phyloP scores from a whole-genome alignment of 2,329 filamentous ascomycete genomes.

The Aspergillus sp. region DNA sequence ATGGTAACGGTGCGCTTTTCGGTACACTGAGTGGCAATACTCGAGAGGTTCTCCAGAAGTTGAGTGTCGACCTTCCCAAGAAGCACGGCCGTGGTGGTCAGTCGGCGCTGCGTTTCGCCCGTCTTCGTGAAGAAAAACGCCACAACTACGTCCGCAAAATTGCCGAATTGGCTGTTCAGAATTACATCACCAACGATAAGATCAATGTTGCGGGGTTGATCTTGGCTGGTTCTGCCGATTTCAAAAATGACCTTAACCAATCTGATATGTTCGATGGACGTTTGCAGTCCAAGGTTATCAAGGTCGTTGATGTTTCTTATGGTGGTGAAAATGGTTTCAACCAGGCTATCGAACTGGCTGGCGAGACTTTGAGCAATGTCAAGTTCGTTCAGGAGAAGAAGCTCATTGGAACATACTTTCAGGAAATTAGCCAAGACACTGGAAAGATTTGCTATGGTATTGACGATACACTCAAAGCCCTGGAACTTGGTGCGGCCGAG shows the following conservation, averaged over 20 bases:
- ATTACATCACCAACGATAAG: constrained; percentile 98
- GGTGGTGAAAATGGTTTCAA: constrained; percentile 99
- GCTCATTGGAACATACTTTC: constrained; percentile 97
- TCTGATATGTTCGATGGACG: constrained; percentile 96
- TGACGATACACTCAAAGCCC: constrained; percentile 92
- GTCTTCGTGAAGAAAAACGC: constrained; percentile 98
- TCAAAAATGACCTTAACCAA: constrained; percentile 98
- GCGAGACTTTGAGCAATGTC: constrained; percentile 96
- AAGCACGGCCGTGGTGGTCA: constrained; percentile 99
- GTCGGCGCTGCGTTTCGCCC: constrained; percentile 97
- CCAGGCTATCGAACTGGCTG: constrained; percentile 92
- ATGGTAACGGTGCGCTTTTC: constrained; percentile 96
- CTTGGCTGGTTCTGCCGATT: constrained; percentile 93
- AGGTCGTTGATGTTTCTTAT: constrained; percentile 98
- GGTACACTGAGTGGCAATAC: constrained; percentile 97
- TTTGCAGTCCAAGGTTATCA: constrained; percentile 92
- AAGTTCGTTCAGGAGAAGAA: constrained; percentile 99
- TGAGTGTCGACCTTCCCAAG: constrained; percentile 97
- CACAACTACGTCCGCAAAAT: constrained; percentile 99
- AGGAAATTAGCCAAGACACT: constrained; percentile 96
- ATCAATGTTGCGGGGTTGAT: constrained; percentile 95
- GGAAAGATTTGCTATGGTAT: constrained; percentile 97
- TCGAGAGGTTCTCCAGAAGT: constrained; percentile 94
- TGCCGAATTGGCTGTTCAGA: constrained; percentile 94
- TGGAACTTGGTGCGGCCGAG: constrained; percentile 93